Conservation (phyloP, 148 eudicot genomes). For the Spergularia bocconei region DNA sequence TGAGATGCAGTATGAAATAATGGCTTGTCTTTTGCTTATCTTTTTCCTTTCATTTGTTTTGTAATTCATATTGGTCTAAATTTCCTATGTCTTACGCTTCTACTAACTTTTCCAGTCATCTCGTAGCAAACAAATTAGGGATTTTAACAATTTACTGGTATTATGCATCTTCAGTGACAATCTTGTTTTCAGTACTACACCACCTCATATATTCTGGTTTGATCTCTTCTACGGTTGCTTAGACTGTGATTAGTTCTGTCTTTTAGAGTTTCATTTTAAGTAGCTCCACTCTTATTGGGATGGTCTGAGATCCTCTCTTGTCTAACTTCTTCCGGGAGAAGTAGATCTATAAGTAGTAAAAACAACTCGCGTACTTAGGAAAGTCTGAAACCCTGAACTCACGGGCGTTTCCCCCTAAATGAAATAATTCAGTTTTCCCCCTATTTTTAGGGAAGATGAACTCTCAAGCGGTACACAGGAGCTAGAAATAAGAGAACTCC, state of each 20-base stretch:
- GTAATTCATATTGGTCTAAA: not conserved
- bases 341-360: not conserved
- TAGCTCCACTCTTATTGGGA: not conserved
- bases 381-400: too few species aligned
- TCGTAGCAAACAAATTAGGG: not conserved
- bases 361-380: not conserved
- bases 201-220: not conserved
- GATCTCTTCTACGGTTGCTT: not conserved
- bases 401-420: not conserved
- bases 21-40: not conserved
- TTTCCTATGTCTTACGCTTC: not conserved
- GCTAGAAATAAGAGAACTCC: not conserved
- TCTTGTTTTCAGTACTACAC: not conserved
- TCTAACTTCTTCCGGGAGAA: not conserved
- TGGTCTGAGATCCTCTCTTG: not conserved
- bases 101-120: too few species aligned
- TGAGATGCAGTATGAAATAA: not conserved
- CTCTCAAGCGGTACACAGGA: not conserved
- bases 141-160: not conserved
- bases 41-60: not conserved
- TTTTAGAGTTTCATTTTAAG: not conserved
- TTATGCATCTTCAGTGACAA: not conserved
- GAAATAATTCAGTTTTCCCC: not conserved
- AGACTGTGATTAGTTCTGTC: not conserved
- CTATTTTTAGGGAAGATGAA: not conserved